phyloP scores from a whole-genome alignment of 2,329 filamentous ascomycete genomes.

The Magnaporthiopsis rhizophila region DNA sequence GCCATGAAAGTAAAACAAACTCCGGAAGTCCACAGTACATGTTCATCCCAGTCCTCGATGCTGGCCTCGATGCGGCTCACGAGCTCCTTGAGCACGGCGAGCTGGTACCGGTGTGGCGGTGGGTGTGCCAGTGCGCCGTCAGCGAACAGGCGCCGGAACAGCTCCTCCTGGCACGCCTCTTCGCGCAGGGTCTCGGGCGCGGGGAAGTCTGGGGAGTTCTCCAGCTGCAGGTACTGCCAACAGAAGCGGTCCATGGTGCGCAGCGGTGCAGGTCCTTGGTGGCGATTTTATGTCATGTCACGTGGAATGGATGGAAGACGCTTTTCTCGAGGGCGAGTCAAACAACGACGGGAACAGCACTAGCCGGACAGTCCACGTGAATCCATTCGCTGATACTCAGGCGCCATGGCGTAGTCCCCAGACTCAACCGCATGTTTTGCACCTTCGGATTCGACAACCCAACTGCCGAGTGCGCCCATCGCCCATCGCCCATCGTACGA shows the following conservation, averaged over 20 bases:
- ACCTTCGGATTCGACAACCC: background rate
- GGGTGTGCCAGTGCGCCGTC: constrained; percentile 43
- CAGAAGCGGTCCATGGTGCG: constrained; percentile 36
- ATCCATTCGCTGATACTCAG: background rate
- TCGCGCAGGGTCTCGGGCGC: constrained; percentile 47
- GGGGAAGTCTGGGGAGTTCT: constrained; percentile 58
- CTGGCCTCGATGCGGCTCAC: constrained; percentile 61
- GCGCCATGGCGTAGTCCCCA: background rate
- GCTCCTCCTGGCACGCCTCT: constrained; percentile 53
- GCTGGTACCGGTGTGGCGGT: constrained; percentile 62
- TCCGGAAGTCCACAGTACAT: constrained; percentile 53
- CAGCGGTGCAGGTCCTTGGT: too few species aligned
- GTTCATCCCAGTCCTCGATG: constrained; percentile 74
- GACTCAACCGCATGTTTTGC: background rate
- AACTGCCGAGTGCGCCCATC: background rate
- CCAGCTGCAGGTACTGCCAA: constrained; percentile 72
- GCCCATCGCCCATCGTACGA: too few species aligned
- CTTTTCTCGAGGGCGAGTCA: background rate
- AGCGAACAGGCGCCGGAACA: constrained; percentile 62
- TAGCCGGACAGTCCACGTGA: too few species aligned
- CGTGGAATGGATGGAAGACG: background rate
- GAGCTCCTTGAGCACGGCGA: constrained; percentile 66
- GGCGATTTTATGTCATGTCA: background rate
- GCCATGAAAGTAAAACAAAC: too few species aligned
- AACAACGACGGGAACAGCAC: too few species aligned